Conservation (phyloP, 2,329 filamentous ascomycete genomes). For the Fusarium brachygibbosum region DNA sequence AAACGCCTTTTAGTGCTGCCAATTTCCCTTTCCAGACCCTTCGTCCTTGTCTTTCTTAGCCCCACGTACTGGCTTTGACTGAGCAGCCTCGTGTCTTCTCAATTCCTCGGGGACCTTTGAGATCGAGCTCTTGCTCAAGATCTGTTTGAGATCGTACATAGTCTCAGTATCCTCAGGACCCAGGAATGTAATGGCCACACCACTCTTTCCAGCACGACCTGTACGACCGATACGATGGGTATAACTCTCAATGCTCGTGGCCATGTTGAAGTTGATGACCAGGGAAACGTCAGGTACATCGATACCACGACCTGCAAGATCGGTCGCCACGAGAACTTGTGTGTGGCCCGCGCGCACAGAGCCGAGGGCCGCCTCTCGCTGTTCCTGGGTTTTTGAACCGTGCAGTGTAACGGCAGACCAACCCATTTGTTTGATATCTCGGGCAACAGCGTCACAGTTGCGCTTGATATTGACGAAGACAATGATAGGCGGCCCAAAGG, state of each 20-base stretch:
- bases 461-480: slow-evolving; percentile 99
- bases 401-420: slow-evolving; percentile 92
- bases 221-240: slow-evolving; percentile 97
- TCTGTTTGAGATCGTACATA: slow-evolving; percentile 95
- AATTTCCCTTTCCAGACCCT: slow-evolving; percentile 45
- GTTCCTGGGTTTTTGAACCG: slow-evolving; percentile 96
- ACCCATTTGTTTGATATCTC: slow-evolving; percentile 94
- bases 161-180: slow-evolving; percentile 91
- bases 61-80: slow-evolving; percentile 75
- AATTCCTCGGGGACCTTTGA: slow-evolving; percentile 93
- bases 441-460: slow-evolving; percentile 94
- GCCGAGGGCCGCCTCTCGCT: slow-evolving; percentile 91
- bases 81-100: slow-evolving; percentile 89
- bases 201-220: slow-evolving; percentile 95
- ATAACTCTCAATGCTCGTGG: slow-evolving; percentile 90
- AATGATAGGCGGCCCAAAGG: slow-evolving; percentile 92
- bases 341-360: slow-evolving; percentile 85
- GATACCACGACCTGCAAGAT: slow-evolving; percentile 96
- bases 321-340: slow-evolving; percentile 93
- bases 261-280: slow-evolving; percentile 99
- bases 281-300: slow-evolving; percentile 94
- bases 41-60: slow-evolving; percentile 51
- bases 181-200: slow-evolving; percentile 95
- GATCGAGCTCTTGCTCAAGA: slow-evolving; percentile 90
- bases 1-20: slow-evolving; percentile 28